Evolutionary conservation across 2,329 filamentous ascomycete genomes (phyloP).

Genomic region (Ambrosiella beaveri): DNA sequence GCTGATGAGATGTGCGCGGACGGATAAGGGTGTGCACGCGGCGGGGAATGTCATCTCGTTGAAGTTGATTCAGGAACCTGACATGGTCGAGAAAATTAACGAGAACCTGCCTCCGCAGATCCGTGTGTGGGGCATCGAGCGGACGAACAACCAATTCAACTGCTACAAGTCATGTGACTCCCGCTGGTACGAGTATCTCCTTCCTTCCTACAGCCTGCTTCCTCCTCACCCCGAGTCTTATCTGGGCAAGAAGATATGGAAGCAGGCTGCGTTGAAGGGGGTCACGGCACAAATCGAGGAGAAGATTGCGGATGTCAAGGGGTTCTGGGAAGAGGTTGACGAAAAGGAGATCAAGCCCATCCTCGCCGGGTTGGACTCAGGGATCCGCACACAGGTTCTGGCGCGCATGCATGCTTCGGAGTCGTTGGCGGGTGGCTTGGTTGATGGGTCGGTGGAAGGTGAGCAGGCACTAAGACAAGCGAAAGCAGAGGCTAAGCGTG

Average conservation of each 20-base stretch:
- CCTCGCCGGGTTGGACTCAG: slow-evolving; percentile 43
- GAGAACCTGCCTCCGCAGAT: slow-evolving; percentile 71
- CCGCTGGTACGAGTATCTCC: slow-evolving; percentile 90
- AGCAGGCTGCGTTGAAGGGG: slow-evolving; percentile 55
- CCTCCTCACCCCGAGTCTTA: slow-evolving; percentile 82
- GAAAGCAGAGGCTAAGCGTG: slow-evolving; percentile 11
- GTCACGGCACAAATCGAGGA: slow-evolving; percentile 50
- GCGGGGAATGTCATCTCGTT: slow-evolving; percentile 89
- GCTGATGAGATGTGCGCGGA: slow-evolving; percentile 81
- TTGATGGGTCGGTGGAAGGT: slow-evolving; percentile 15
- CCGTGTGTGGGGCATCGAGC: slow-evolving; percentile 81
- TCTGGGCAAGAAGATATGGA: slow-evolving; percentile 66
- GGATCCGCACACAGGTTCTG: slow-evolving; percentile 44
- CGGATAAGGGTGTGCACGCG: slow-evolving; percentile 93
- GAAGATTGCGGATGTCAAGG: slow-evolving; percentile 58
- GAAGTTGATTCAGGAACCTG: slow-evolving; percentile 89
- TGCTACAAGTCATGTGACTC: slow-evolving; percentile 92
- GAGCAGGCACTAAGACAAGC: slow-evolving; percentile 13
- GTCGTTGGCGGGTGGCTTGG: slow-evolving; percentile 5
- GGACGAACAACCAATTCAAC: slow-evolving; percentile 80
- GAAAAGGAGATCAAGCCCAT: slow-evolving; percentile 63
- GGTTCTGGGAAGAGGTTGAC: slow-evolving; percentile 72
- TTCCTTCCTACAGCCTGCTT: slow-evolving; percentile 82
- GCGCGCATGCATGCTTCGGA: slow-evolving; percentile 35
- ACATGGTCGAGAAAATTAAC: slow-evolving; percentile 82